These are phyloP conservation scores for Kwoniella bestiolae DNA, from an alignment of 768 basidiomycete species.

Conservation along the genomic window DNA sequence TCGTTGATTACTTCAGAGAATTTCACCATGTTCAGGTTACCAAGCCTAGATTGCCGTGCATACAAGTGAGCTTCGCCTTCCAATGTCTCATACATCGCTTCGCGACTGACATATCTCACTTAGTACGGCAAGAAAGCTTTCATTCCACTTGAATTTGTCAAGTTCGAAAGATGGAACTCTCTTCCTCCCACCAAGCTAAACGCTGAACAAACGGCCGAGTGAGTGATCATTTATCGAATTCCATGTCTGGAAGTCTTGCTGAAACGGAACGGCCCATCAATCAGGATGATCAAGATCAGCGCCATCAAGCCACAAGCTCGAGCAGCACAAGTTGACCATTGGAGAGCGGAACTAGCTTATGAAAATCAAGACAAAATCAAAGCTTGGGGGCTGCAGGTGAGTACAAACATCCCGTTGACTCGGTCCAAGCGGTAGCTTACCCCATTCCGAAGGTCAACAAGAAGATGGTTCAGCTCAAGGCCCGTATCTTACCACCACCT, in stretches of 20 bases:
- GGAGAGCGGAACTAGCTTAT: conserved; percentile 49
- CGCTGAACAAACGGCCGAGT: conserved; percentile 52
- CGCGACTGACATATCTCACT: conserved; percentile 1
- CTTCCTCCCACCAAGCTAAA: conserved; percentile 51
- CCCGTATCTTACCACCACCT: conserved; percentile 52
- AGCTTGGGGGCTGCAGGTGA: conserved; percentile 54
- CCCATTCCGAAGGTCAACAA: conserved; percentile 48
- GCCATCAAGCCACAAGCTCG: conserved; percentile 36
- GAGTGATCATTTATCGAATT: too few species aligned
- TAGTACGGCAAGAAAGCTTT: conserved; percentile 54
- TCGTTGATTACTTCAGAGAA: conserved; percentile 47
- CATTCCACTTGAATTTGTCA: conserved; percentile 54
- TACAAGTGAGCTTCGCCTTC: conserved; percentile 35
- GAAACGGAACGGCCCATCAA: too few species aligned
- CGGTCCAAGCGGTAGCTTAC: too few species aligned
- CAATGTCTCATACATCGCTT: neutral
- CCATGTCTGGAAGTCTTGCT: too few species aligned
- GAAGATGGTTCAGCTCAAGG: conserved; percentile 44
- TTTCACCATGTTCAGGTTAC: conserved; percentile 39
- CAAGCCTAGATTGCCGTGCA: conserved; percentile 52
- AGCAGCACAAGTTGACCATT: conserved; percentile 31
- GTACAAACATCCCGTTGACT: too few species aligned
- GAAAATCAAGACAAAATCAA: conserved; percentile 46
- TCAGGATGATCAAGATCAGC: conserved; percentile 54
- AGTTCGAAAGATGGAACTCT: conserved; percentile 50